Conservation (phyloP, 306 rosid species). For the barrel medic (Medicago truncatula) region DNA sequence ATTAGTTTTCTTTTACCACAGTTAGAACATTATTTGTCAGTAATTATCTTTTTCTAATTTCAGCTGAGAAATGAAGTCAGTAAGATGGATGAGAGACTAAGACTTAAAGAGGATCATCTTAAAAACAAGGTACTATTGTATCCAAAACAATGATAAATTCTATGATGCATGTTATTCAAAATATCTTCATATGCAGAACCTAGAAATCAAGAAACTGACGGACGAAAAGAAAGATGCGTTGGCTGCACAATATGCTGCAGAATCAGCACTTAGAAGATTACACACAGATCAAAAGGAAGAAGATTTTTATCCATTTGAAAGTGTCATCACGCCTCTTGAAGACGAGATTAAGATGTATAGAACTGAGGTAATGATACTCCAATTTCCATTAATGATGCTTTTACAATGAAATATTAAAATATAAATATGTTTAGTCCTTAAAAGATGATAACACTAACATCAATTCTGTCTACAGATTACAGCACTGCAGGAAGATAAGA, state of each 20-base stretch:
- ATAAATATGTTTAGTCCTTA: not conserved
- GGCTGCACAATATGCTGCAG: constrained; percentile 92
- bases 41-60: constrained; percentile 27
- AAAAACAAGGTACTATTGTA: constrained; percentile 67
- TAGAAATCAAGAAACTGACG: constrained; percentile 74
- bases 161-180: constrained; percentile 28
- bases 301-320: constrained; percentile 66
- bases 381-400: not conserved
- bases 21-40: not conserved
- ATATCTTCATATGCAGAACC: constrained; percentile 63
- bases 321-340: constrained; percentile 84
- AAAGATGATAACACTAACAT: constrained; percentile 19
- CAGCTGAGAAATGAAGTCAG: constrained; percentile 68
- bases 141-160: constrained; percentile 12
- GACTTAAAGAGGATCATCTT: constrained; percentile 58
- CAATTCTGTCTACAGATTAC: constrained; percentile 55
- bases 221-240: constrained; percentile 81
- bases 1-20: not conserved
- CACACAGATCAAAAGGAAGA: constrained; percentile 72
- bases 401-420: not conserved
- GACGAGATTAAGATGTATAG: constrained; percentile 83
- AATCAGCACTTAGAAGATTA: constrained; percentile 82
- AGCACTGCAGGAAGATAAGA: constrained; percentile 82
- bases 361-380: constrained; percentile 66
- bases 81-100: constrained; percentile 62